Evolutionary conservation across 2,329 filamentous ascomycete species (phyloP), one percentile per base, ranked within the genome.

Genomic region (Incumbomyces delicatus): DNA sequence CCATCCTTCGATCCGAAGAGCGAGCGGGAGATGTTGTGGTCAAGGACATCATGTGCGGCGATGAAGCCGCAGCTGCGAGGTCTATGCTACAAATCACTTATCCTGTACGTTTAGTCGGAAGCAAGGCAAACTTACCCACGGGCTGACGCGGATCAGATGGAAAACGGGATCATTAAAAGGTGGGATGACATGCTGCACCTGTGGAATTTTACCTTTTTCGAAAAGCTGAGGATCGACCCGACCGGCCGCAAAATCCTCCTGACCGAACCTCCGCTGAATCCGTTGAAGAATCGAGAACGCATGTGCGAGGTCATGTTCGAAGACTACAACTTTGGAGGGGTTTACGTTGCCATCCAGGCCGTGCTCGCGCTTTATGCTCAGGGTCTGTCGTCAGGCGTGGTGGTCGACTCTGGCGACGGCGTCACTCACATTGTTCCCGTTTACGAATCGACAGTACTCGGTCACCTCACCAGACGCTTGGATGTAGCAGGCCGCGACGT

Each of bases 281-380:
- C 92, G 39, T 76, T 96, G 51, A 89, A 83, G 76, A 98, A 98
- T 72, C 80, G 92, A 53, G 89, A 96, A 70, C 83, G 94, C 69
- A 98, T 98, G 92, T 87, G 83, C 65, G 87, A 98, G 71, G 88
- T 96, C 69, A 98, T 98, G 92, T 94, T 98, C 67, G 92, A 98
- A 66, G 81, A 87, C 52, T 98, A 96, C 70, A 81, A 81, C 56
- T 98, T 98, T 63, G 90, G 89, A 40, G 92, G 92, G 48, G 90
- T 98, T 49, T 96, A 96, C 63, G 92, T 98, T 51, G 92, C 92
- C 50, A 96, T 96, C 57, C 92, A 98, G 69, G 92, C 92, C 46
- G 92, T 98, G 54, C 71, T 98, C 59, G 92, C 92, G 27, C 74
- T 98, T 33, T 98, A 98, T 64, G 92, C 92, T 16, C 92, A 98